Conservation (phyloP, 73 alveolate genomes). For the Blepharisma japonicum region DNA sequence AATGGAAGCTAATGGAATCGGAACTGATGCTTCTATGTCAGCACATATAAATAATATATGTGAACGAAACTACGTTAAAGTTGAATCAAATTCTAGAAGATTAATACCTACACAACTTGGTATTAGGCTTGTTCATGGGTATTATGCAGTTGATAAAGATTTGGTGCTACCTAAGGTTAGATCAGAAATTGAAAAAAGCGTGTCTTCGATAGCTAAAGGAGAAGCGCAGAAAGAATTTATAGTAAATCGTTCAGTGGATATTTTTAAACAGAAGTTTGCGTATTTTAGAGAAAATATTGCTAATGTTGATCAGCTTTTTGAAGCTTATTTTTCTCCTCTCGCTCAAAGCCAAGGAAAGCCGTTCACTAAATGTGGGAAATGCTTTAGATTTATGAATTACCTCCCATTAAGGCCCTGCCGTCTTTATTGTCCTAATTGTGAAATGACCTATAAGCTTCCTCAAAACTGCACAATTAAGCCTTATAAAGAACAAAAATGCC, state of each 20-base stretch:
- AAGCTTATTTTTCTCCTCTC: conserved; percentile 44
- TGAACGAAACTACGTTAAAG: conserved; percentile 96
- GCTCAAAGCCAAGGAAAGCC: conserved; percentile 47
- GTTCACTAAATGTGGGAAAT: conserved; percentile 51
- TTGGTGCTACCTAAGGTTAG: conserved; percentile 96
- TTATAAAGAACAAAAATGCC: conserved; percentile 36
- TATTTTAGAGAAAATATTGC: conserved; percentile 48
- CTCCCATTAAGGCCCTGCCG: conserved; percentile 25
- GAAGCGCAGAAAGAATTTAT: conserved; percentile 78
- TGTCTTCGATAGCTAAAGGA: conserved; percentile 93
- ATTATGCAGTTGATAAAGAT: conserved; percentile 96
- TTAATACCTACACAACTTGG: conserved; percentile 98
- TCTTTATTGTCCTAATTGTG: conserved; percentile 30
- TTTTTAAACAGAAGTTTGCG: conserved; percentile 87
- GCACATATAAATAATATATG: conserved; percentile 99
- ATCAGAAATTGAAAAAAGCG: conserved; percentile 90
- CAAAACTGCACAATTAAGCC: conserved; percentile 2
- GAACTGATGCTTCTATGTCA: conserved; percentile 99
- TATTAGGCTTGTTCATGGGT: conserved; percentile 94
- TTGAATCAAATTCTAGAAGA: conserved; percentile 80
- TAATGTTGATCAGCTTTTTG: conserved; percentile 46
- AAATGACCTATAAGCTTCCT: conserved; percentile 25
- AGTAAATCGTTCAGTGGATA: conserved; percentile 81
- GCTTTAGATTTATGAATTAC: conserved; percentile 29
- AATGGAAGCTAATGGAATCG: conserved; percentile 99